A percentile compares a stretch with the other conserved stretches of the same genome.
Evolutionary conservation across 257 asterid genomes (phyloP).

Genomic region (Solanum pimpinellifolium): DNA sequence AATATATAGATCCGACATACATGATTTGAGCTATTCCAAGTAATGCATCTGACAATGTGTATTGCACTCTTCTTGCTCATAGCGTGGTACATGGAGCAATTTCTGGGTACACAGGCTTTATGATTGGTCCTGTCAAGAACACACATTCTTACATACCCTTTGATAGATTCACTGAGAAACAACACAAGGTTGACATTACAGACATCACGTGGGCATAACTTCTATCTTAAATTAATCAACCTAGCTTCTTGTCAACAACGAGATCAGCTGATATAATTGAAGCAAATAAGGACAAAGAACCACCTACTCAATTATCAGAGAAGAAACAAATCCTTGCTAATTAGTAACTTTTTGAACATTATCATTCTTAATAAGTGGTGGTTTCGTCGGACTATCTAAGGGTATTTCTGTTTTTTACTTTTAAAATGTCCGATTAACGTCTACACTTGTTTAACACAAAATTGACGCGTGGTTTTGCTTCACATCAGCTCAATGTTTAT

Average conservation of each 20-base stretch:
- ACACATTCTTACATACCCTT: slow-evolving; percentile 51
- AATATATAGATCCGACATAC: not conserved
- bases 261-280: not conserved
- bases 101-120: slow-evolving; percentile 61
- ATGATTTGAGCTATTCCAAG: slow-evolving; percentile 20
- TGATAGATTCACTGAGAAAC: slow-evolving; percentile 42
- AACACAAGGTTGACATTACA: slow-evolving; percentile 48
- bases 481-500: not conserved
- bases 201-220: slow-evolving; percentile 72
- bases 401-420: too few relatives aligned
- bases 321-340: not conserved
- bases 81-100: slow-evolving; percentile 73
- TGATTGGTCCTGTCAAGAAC: slow-evolving; percentile 48
- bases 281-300: slow-evolving; percentile 15
- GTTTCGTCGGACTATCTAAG: too few relatives aligned
- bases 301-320: slow-evolving; percentile 13
- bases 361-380: too few relatives aligned
- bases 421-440: too few relatives aligned
- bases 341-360: not conserved
- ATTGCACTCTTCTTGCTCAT: slow-evolving; percentile 68
- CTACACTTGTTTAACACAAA: too few relatives aligned
- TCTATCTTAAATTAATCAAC: slow-evolving; percentile 19
- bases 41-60: slow-evolving; percentile 64
- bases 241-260: too few relatives aligned
- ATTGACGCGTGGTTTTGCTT: too few relatives aligned